These are phyloP conservation scores for Tulasnella sp. DNA, from an alignment of 768 basidiomycete genomes.

Conservation along the genomic window DNA sequence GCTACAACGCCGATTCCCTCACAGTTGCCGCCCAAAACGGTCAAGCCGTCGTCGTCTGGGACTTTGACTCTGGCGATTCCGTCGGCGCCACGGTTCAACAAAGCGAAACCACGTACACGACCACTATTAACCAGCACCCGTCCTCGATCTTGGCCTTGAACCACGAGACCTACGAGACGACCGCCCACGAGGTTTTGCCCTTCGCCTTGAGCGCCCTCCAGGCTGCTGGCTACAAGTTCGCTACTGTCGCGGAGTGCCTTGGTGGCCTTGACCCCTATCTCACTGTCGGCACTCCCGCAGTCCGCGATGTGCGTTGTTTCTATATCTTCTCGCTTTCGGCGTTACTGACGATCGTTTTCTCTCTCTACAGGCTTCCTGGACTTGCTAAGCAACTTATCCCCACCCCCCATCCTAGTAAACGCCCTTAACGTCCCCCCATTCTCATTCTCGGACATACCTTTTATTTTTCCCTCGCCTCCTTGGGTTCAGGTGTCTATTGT, in stretches of 20 bases:
- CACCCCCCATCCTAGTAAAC: not conserved
- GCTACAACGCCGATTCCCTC: not conserved
- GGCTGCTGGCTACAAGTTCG: slow-evolving; percentile 6
- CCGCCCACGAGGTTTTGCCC: not conserved
- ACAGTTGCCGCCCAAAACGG: not conserved
- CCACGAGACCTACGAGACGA: not conserved
- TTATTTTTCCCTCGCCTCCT: not conserved
- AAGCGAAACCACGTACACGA: not conserved
- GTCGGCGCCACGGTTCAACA: not conserved
- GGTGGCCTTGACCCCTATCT: not conserved
- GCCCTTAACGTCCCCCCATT: not conserved
- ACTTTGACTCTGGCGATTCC: slow-evolving; percentile 21
- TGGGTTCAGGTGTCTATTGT: not conserved
- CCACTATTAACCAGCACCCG: not conserved
- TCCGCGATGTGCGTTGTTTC: not conserved
- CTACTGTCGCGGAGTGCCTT: slow-evolving; percentile 2
- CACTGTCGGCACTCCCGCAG: not conserved
- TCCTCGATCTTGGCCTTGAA: not conserved
- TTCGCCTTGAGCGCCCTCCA: not conserved
- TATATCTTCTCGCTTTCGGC: not conserved
- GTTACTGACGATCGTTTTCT: not conserved
- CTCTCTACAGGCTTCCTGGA: not conserved
- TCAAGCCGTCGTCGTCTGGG: slow-evolving; percentile 19
- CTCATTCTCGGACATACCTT: not conserved
- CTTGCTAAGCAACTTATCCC: not conserved